These are phyloP conservation scores for Salinomyces thailandicus DNA, from an alignment of 2,329 filamentous ascomycete genomes.

Conservation along the genomic window DNA sequence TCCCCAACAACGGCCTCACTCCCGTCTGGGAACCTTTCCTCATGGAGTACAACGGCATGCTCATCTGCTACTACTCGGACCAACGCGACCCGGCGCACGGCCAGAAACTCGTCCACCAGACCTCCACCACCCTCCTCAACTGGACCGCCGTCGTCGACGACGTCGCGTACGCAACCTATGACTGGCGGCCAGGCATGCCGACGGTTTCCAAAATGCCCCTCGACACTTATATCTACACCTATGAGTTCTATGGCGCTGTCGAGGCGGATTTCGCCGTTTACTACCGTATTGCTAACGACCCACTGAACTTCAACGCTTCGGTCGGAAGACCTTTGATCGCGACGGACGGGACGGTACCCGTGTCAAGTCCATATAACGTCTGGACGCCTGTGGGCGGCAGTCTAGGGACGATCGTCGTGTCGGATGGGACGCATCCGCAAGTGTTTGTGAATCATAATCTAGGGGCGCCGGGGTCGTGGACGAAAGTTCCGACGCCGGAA, in stretches of 20 bases:
- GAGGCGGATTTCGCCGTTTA: conserved; percentile 40
- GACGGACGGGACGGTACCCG: conserved; percentile 36
- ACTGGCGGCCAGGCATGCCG: conserved; percentile 58
- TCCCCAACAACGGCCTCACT: conserved; percentile 53
- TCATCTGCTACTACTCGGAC: conserved; percentile 59
- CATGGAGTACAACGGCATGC: conserved; percentile 36
- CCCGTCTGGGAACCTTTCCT: conserved; percentile 64
- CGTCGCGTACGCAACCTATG: conserved; percentile 52
- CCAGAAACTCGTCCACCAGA: conserved; percentile 59
- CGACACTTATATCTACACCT: conserved; percentile 52
- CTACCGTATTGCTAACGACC: conserved; percentile 41
- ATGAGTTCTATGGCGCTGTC: conserved; percentile 49
- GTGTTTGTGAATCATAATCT: conserved; percentile 40
- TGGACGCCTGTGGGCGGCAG: conserved; percentile 40
- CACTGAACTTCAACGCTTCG: conserved; percentile 36
- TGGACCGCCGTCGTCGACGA: conserved; percentile 54
- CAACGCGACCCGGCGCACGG: conserved; percentile 56
- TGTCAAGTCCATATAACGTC: conserved; percentile 41
- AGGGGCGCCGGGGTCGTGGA: conserved; percentile 36
- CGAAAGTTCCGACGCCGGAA: conserved; percentile 33
- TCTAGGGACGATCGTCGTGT: conserved; percentile 42
- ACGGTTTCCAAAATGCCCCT: conserved; percentile 47
- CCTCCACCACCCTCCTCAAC: conserved; percentile 45
- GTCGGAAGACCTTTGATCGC: conserved; percentile 33
- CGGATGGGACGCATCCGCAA: conserved; percentile 29